phyloP scores from a whole-genome alignment of 2,329 filamentous ascomycete species.

The Xylariaceae sp. region DNA sequence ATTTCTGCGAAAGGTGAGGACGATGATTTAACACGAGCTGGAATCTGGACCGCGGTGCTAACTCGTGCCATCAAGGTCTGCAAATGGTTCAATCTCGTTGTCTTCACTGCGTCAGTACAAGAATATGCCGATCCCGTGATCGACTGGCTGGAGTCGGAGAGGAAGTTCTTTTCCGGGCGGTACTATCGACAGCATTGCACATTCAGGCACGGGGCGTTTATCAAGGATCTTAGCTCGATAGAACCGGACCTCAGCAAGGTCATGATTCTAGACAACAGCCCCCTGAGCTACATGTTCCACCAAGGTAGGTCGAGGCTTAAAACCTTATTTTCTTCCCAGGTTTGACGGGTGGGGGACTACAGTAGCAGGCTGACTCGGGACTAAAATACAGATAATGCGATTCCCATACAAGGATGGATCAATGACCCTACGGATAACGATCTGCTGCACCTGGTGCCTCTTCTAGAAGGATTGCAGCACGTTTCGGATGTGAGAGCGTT shows the following conservation, averaged over 20 bases:
- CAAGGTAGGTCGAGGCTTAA: conserved; percentile 67
- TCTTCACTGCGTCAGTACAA: conserved; percentile 97
- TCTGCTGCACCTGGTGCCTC: conserved; percentile 85
- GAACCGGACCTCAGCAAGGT: conserved; percentile 97
- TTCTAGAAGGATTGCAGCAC: conserved; percentile 93
- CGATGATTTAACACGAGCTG: not conserved
- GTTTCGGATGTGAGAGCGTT: conserved; percentile 93
- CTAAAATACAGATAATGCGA: conserved; percentile 83
- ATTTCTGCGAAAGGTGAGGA: conserved; percentile 77
- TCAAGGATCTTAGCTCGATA: conserved; percentile 94
- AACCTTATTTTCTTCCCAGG: conserved; percentile 1
- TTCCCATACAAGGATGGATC: conserved; percentile 99
- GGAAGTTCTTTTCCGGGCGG: conserved; percentile 91
- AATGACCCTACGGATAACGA: conserved; percentile 97
- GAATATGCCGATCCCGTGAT: conserved; percentile 99
- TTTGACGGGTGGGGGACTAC: not conserved
- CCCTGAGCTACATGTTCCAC: conserved; percentile 97
- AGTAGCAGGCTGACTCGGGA: conserved; percentile 20
- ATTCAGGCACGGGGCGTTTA: conserved; percentile 91
- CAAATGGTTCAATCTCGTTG: conserved; percentile 97
- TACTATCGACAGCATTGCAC: conserved; percentile 99
- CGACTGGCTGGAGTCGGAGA: conserved; percentile 95
- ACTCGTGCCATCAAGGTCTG: conserved; percentile 60
- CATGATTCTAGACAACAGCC: conserved; percentile 98
- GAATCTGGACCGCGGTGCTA: conserved; percentile 21